Evolutionary conservation across 192 early-diverging fungal genomes (phyloP).

Genomic region (Backusella westeae): DNA sequence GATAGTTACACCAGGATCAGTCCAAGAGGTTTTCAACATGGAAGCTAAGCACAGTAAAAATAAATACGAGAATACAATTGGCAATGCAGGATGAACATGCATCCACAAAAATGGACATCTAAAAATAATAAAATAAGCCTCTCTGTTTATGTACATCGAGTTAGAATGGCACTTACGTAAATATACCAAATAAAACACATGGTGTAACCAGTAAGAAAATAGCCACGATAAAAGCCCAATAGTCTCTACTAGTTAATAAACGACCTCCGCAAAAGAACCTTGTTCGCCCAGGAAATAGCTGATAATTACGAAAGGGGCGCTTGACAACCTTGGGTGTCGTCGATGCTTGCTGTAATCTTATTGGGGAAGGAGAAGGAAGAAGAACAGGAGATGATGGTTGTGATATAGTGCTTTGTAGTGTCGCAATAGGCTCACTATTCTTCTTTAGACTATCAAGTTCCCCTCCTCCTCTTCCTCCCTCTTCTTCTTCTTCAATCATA

Average conservation of each 20-base stretch:
- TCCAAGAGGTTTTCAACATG: constrained; percentile 74
- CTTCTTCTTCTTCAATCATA: neutral
- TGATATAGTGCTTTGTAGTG: neutral
- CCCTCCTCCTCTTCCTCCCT: neutral
- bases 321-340: constrained; percentile 1
- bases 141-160: neutral
- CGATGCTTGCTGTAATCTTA: neutral
- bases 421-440: neutral
- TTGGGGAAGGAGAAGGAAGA: neutral
- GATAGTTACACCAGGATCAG: constrained; percentile 63
- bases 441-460: neutral
- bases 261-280: constrained; percentile 63
- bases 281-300: constrained; percentile 53
- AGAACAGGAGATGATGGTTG: constrained; percentile 4
- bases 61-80: constrained; percentile 69
- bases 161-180: constrained; percentile 41
- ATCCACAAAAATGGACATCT: constrained; percentile 68
- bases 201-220: constrained; percentile 55
- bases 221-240: constrained; percentile 58
- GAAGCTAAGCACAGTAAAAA: constrained; percentile 58
- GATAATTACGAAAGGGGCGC: constrained; percentile 37
- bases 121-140: neutral
- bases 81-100: constrained; percentile 56
- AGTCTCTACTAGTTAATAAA: constrained; percentile 63
- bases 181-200: constrained; percentile 55